Conservation (phyloP, 768 basidiomycete species). For the Phallus indusiatus region DNA sequence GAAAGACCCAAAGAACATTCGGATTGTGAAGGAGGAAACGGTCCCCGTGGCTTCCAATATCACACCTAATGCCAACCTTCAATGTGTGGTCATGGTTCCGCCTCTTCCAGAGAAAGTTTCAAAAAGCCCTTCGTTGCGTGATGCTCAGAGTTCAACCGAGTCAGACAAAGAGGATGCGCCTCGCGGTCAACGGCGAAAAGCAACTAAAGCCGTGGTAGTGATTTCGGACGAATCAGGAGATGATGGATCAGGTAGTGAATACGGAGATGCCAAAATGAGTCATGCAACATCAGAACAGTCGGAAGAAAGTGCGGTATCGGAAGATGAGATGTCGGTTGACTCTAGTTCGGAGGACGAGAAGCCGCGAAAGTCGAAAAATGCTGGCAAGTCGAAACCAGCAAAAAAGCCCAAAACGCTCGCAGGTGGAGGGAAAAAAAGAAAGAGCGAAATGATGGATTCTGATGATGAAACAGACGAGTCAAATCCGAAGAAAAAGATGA, state of each 20-base stretch:
- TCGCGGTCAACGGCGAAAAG: neutral
- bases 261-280: neutral
- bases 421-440: constrained; percentile 40
- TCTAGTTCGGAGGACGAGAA: constrained; percentile 2
- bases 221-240: constrained; percentile 33
- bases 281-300: constrained; percentile 19
- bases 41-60: constrained; percentile 21
- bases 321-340: constrained; percentile 12
- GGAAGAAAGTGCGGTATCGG: constrained; percentile 14
- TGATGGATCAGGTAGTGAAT: neutral
- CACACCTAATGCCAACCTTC: constrained; percentile 24
- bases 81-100: constrained; percentile 51
- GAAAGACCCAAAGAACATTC: constrained; percentile 5
- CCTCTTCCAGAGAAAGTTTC: constrained; percentile 29
- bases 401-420: constrained; percentile 26
- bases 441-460: constrained; percentile 21
- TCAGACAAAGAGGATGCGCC: neutral
- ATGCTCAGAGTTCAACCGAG: neutral
- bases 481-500: constrained; percentile 44
- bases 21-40: neutral
- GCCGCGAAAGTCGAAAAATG: constrained; percentile 23
- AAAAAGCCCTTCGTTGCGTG: neutral
- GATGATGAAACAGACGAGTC: constrained; percentile 20
- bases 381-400: constrained; percentile 17
- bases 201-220: constrained; percentile 27